phyloP scores from a whole-genome alignment of 1,139 yeast species.

The Debaryomyces udenii region DNA sequence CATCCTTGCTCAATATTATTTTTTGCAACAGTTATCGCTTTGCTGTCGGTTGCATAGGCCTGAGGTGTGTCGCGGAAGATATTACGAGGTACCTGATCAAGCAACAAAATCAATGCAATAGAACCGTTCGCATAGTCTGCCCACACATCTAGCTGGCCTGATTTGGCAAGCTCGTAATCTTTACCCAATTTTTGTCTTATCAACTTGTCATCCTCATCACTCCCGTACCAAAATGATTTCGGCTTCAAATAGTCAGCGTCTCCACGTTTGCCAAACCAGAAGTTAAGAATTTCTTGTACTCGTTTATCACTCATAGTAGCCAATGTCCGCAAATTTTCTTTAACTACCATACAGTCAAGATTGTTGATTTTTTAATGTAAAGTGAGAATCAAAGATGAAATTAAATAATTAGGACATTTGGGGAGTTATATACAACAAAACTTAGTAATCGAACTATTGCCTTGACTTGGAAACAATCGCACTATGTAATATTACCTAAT shows the following conservation, averaged over 20 bases:
- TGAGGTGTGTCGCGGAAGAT: constrained; percentile 11
- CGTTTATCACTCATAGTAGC: too few species aligned
- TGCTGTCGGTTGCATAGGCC: constrained; percentile 12
- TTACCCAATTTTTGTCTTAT: constrained; percentile 9
- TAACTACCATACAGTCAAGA: too few species aligned
- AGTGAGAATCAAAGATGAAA: too few species aligned
- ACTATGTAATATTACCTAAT: too few species aligned
- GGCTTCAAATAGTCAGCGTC: constrained; percentile 8
- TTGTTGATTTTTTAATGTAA: too few species aligned
- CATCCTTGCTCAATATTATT: too few species aligned
- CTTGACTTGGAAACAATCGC: too few species aligned
- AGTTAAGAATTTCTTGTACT: constrained; percentile 1
- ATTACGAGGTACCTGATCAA: constrained; percentile 13
- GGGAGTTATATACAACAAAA: too few species aligned
- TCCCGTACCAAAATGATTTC: constrained; percentile 13
- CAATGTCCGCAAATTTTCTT: too few species aligned
- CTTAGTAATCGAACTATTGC: too few species aligned
- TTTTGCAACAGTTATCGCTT: constrained; percentile 10
- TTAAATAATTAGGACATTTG: too few species aligned
- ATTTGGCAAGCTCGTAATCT: constrained; percentile 9
- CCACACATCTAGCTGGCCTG: constrained; percentile 10
- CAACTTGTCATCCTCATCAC: constrained; percentile 6
- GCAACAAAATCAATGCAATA: constrained; percentile 12
- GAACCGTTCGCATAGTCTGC: constrained; percentile 6
- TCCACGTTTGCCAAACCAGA: constrained; percentile 12